phyloP scores from a whole-genome alignment of 2,329 filamentous ascomycete species.

The Thelonectria discophora region DNA sequence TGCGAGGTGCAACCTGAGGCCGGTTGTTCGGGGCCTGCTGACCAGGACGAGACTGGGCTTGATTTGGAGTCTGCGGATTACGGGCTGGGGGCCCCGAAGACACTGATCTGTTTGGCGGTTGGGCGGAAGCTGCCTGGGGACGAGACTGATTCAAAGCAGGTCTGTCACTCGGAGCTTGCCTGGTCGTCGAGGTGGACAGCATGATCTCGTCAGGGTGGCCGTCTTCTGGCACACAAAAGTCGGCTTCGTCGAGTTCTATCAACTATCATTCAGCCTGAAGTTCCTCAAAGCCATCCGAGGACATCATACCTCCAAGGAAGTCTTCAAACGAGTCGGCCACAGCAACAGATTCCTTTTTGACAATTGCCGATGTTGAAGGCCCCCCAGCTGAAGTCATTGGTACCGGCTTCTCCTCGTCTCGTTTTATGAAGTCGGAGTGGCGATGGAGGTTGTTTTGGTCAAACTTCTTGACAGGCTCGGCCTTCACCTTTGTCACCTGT shows the following conservation, averaged over 20 bases:
- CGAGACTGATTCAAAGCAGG: slow-evolving; percentile 29
- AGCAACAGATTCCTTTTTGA: slow-evolving; percentile 43
- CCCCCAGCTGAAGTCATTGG: neutral
- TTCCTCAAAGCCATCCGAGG: slow-evolving; percentile 49
- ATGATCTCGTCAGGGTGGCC: slow-evolving; percentile 81
- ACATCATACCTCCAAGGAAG: slow-evolving; percentile 58
- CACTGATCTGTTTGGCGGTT: slow-evolving; percentile 30
- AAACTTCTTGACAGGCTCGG: slow-evolving; percentile 75
- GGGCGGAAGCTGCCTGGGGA: slow-evolving; percentile 32
- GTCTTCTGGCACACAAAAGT: slow-evolving; percentile 75
- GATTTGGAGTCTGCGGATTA: slow-evolving; percentile 48
- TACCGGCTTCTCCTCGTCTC: slow-evolving; percentile 52
- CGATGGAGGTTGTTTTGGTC: slow-evolving; percentile 82
- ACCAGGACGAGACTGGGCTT: slow-evolving; percentile 34
- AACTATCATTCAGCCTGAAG: slow-evolving; percentile 47
- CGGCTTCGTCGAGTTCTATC: slow-evolving; percentile 77
- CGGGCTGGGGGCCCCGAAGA: slow-evolving; percentile 32
- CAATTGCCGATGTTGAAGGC: slow-evolving; percentile 14
- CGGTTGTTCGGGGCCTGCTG: slow-evolving; percentile 37
- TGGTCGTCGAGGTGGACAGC: slow-evolving; percentile 51
- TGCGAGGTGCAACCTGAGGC: slow-evolving; percentile 27
- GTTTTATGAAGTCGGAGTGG: slow-evolving; percentile 78
- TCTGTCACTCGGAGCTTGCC: slow-evolving; percentile 35
- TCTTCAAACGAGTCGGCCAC: slow-evolving; percentile 60
- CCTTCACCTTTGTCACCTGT: slow-evolving; percentile 91